Percentiles rank a stretch among this genome's conserved stretches.
These are phyloP conservation scores for Immersiporthe knoxdaviesiana DNA, from an alignment of 2,329 filamentous ascomycete species.

Conservation along the genomic window DNA sequence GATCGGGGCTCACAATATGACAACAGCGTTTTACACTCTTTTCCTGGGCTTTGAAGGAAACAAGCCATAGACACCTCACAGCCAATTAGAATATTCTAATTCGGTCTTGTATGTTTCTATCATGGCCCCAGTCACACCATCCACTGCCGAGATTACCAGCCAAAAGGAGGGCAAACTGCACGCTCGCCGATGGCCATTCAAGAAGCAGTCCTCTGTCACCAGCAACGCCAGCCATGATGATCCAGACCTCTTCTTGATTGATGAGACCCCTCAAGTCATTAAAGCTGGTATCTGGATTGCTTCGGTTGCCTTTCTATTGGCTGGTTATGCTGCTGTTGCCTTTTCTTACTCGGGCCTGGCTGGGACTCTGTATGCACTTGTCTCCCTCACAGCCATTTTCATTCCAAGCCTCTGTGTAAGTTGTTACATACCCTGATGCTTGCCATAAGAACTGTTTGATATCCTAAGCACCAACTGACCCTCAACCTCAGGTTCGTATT, in stretches of 20 bases:
- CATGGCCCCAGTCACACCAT: not conserved
- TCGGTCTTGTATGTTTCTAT: not conserved
- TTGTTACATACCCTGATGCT: not conserved
- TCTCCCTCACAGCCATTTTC: constrained; percentile 9
- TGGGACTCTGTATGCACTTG: constrained; percentile 4
- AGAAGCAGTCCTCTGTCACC: not conserved
- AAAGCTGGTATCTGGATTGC: constrained; percentile 9
- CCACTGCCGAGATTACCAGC: not conserved
- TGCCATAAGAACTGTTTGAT: not conserved
- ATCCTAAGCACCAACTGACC: not conserved
- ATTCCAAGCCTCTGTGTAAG: not conserved
- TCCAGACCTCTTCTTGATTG: not conserved
- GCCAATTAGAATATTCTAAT: not conserved
- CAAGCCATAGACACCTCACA: not conserved
- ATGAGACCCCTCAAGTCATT: not conserved
- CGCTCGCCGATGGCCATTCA: not conserved
- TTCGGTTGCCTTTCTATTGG: constrained; percentile 6
- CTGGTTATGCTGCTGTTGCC: constrained; percentile 1
- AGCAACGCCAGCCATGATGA: not conserved
- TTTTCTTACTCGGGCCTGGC: constrained; percentile 10
- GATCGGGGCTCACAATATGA: not conserved
- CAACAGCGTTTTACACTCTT: not conserved
- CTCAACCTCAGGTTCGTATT: not conserved
- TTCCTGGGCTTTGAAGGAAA: not conserved
- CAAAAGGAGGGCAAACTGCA: not conserved